Evolutionary conservation across 2,329 filamentous ascomycete species (phyloP), one percentile per base, ranked within the genome.

Genomic region (Verticillium dahliae): DNA sequence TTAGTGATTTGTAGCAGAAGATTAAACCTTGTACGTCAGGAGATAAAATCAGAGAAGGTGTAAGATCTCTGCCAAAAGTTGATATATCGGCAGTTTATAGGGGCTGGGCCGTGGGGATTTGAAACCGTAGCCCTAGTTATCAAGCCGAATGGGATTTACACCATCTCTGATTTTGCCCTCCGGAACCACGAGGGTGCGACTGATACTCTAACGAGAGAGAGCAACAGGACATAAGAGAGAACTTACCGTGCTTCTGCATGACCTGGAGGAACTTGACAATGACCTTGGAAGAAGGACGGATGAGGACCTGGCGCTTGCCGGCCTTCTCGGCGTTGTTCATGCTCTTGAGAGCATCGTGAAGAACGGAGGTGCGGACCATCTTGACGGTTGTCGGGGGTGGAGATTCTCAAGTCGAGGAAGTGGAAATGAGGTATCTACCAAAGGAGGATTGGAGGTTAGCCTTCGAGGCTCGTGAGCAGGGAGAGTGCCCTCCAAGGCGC

Each of bases 311-410:
- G 78, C 95, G 93, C 90, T 98, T 98, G 85, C 95, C 95, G 74
- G 91, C 86, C 90, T 99, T 98, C 89, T 99, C 96, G 86, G 95
- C 95, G 82, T 99, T 99, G 92, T 99, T 99, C 90, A 99, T 98
- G 85, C 88, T 86, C 81, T 97, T 97, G 76, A 97, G 90, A 79
- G 91, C 92, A 90, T 99, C 95, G 88, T 98, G 96, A 82, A 99
- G 93, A 77, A 98, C 95, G 80, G 92, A 97, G 76, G 95, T 98
- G 85, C 91, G 92, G 83, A 97, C 93, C 94, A 99, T 99, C 79
- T 90, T 97, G 87, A 78, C 88, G 87, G 85, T 84, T 69, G 76
- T 50, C n/a, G 73, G 66, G 67, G 65, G 72, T 71, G 75, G 85
- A 91, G 89, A 92, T 92, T 92, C 89, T 92, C 89, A 90, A 84